These are phyloP conservation scores for Fusarium pseudograminearum DNA, from an alignment of 2,329 filamentous ascomycete species.

Conservation along the genomic window DNA sequence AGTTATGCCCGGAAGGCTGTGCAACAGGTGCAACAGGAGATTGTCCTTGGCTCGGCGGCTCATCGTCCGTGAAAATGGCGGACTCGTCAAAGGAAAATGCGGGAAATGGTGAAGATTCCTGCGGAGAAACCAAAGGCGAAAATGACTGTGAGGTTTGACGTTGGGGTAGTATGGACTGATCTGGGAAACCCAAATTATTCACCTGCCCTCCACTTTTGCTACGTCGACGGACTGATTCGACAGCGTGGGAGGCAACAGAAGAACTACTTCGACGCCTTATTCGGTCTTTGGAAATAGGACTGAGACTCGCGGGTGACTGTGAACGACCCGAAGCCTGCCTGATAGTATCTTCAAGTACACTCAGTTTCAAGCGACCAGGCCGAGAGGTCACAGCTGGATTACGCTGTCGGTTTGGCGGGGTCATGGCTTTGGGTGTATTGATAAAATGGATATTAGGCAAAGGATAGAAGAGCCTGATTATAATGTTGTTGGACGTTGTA, in stretches of 20 bases:
- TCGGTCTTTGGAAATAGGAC: conserved; percentile 18
- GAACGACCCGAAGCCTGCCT: conserved; percentile 26
- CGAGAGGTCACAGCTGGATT: conserved; percentile 20
- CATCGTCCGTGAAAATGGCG: conserved; percentile 18
- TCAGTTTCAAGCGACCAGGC: conserved; percentile 14
- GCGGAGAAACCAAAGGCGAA: conserved; percentile 7
- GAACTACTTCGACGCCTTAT: conserved; percentile 22
- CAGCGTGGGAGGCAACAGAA: not conserved
- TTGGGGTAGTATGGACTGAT: conserved; percentile 3
- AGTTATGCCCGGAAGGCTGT: conserved; percentile 7
- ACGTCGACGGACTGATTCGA: not conserved
- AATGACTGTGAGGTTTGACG: conserved; percentile 7
- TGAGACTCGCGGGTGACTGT: conserved; percentile 28
- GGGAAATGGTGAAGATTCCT: conserved; percentile 16
- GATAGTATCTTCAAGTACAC: conserved; percentile 19
- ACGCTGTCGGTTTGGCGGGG: conserved; percentile 21
- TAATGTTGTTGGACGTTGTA: not conserved
- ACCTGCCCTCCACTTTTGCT: not conserved
- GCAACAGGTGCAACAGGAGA: conserved; percentile 30
- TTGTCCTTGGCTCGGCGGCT: conserved; percentile 17
- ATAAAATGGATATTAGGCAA: conserved; percentile 23
- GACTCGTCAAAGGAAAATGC: conserved; percentile 8
- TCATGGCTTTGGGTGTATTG: conserved; percentile 1
- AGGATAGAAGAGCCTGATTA: conserved; percentile 1
- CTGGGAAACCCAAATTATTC: conserved; percentile 7